phyloP scores from a whole-genome alignment of 129 eudicot species.

The Daucus carota region DH1_v3.0 NC_030386.2:20398001-20398500 shows the following conservation, averaged over 20 bases:
- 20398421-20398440: conserved; percentile 81
- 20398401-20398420: conserved; percentile 69
- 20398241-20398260: conserved; percentile 45
- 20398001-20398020: no score
- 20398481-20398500: conserved; percentile 81
- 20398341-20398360: conserved; percentile 39
- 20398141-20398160: conserved; percentile 98
- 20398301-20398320: no score
- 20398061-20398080: background rate
- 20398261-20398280: background rate
- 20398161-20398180: conserved; percentile 89
- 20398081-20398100: conserved; percentile 11
- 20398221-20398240: conserved; percentile 54
- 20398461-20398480: conserved; percentile 50
- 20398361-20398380: conserved; percentile 85
- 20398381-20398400: conserved; percentile 69
- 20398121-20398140: conserved; percentile 47
- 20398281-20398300: background rate
- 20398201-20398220: conserved; percentile 95
- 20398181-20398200: conserved; percentile 90
- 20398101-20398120: conserved; percentile 61
- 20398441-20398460: conserved; percentile 72
- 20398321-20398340: no score
- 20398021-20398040: background rate
- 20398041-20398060: background rate